Conservation (phyloP, 345 rosid species). For the Erucastrum elatum region DNA sequence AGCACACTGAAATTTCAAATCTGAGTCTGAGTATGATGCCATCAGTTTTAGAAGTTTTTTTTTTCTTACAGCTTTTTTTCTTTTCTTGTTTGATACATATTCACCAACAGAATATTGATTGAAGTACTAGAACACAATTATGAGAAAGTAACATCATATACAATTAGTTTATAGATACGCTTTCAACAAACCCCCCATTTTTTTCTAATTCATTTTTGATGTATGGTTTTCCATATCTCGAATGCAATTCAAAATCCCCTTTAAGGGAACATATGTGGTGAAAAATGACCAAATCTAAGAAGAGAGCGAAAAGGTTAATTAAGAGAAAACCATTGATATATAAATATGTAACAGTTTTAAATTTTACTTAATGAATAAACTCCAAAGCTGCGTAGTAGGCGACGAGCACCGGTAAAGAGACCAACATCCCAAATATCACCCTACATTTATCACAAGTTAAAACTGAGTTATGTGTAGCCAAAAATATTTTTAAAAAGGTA, state of each 20-base stretch:
- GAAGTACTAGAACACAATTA: background rate
- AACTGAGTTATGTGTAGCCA: background rate
- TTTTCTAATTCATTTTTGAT: too few species aligned
- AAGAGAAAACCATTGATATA: background rate
- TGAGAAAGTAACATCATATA: background rate
- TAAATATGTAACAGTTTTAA: background rate
- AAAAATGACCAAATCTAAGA: background rate
- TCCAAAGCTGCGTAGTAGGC: constrained; percentile 62
- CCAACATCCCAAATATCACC: constrained; percentile 74
- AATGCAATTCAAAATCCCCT: constrained; percentile 15
- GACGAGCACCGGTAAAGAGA: constrained; percentile 60
- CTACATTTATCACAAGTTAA: constrained; percentile 42
- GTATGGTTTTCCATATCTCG: constrained; percentile 11
- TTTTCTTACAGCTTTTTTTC: background rate
- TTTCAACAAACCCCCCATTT: too few species aligned
- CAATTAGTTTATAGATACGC: background rate
- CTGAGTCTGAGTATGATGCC: background rate
- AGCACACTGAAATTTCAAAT: background rate
- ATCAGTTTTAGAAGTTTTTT: background rate
- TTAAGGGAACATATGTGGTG: background rate
- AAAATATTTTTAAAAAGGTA: background rate
- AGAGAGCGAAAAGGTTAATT: background rate
- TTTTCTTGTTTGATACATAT: background rate
- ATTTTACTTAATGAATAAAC: constrained; percentile 28
- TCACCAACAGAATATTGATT: background rate